Evolutionary conservation across 2,329 filamentous ascomycete species (phyloP), one percentile per base, ranked within the genome.

Genomic region (Hypocreales sp.): DNA sequence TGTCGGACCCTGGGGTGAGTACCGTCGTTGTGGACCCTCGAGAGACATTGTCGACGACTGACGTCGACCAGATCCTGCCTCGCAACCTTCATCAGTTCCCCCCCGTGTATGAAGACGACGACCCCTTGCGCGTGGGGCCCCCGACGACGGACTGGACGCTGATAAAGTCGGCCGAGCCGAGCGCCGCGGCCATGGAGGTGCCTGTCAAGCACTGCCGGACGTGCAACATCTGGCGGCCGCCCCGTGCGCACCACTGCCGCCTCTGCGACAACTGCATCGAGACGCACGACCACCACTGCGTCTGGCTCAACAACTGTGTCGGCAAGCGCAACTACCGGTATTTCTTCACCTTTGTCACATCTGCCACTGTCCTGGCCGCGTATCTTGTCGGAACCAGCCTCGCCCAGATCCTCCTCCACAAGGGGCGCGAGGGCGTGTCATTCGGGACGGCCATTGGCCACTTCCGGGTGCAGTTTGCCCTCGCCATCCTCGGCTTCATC

Each of bases 261-360:
- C 68, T 93, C 16, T 98, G 90, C 56, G 87, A 98, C 55, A 94
- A 92, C 51, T 98, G 90, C 50, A 72, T 98, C 33, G 90, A 98
- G 53, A 93, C 84, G 0, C 83, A 94, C 40, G 90, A 98, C 46
- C 90, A 98, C 46, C 90, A 98, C 54, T 98, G 90, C 45, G 86
- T 95, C 11, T 98, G 90, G 90, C 70, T 98, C 36, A 98, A 98
- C 57, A 98, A 98, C 51, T 98, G 90, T 39, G 79, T 98, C 26
- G 90, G 90, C 23, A 78, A 87, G 38, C 81, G 90, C 42, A 98
- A 98, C 56, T 98, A 98, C 56, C 82, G 90, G 36, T 95, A 87
- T 53, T 98, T 98, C 55, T 94, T 95, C 50, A 70, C 79, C 8
- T 98, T 94, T 52, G 75, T 98, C 37, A 72, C 72, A 29, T 73